phyloP scores from a whole-genome alignment of 2,329 filamentous ascomycete species.

The Trichophyton rubrum region DNA sequence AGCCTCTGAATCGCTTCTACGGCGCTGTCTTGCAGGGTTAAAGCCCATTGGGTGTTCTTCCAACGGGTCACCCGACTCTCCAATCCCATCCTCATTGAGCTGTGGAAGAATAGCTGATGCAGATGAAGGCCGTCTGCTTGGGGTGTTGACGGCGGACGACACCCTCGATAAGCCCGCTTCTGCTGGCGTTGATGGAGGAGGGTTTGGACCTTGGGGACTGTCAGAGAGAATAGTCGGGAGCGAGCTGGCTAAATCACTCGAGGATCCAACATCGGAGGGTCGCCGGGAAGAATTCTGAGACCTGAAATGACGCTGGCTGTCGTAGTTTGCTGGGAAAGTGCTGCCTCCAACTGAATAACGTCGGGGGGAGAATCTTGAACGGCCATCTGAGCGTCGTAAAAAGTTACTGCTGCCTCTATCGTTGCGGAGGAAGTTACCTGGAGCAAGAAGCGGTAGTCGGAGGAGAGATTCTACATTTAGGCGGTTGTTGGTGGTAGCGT shows the following conservation, averaged over 20 bases:
- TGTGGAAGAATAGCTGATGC: constrained; percentile 34
- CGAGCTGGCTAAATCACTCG: constrained; percentile 23
- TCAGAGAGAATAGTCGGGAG: constrained; percentile 39
- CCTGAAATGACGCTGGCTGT: constrained; percentile 42
- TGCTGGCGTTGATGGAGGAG: constrained; percentile 52
- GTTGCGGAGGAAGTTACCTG: constrained; percentile 30
- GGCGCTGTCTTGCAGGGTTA: constrained; percentile 39
- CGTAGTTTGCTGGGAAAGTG: constrained; percentile 38
- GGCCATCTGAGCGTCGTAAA: constrained; percentile 42
- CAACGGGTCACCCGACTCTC: constrained; percentile 28
- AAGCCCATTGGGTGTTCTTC: constrained; percentile 30
- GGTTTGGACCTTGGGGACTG: constrained; percentile 45
- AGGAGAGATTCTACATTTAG: constrained; percentile 29
- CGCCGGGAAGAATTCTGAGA: constrained; percentile 23
- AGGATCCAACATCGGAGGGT: constrained; percentile 22
- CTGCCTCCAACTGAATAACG: constrained; percentile 43
- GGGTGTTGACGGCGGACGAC: constrained; percentile 42
- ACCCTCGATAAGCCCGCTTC: constrained; percentile 44
- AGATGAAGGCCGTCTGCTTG: constrained; percentile 36
- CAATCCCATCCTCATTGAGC: constrained; percentile 27
- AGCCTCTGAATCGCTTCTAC: constrained; percentile 48
- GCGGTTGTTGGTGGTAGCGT: constrained; percentile 27
- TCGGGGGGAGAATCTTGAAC: constrained; percentile 42
- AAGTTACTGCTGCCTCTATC: constrained; percentile 38
- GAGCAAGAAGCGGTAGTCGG: constrained; percentile 34